Evolutionary conservation across 495 filamentous ascomycete genomes (phyloP).

Genomic region (Xylaria telfairii): DNA sequence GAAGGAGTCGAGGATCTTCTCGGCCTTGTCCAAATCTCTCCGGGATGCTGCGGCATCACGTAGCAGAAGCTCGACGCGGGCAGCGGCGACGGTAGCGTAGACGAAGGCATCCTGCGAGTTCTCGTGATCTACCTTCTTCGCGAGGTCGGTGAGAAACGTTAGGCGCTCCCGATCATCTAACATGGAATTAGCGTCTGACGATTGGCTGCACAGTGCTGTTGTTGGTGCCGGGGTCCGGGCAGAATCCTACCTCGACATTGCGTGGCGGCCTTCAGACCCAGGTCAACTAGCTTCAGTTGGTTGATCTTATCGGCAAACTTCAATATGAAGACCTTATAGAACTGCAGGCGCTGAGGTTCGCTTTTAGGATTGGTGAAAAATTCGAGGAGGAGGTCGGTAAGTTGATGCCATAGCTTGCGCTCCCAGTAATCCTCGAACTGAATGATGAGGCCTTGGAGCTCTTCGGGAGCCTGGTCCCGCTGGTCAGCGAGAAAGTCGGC

Average conservation of each 20-base stretch:
- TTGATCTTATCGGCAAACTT: slow-evolving; percentile 99
- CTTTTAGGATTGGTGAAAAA: slow-evolving; percentile 87
- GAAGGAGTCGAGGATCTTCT: slow-evolving; percentile 86
- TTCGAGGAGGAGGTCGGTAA: slow-evolving; percentile 85
- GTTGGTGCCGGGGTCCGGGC: not conserved
- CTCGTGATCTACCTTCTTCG: slow-evolving; percentile 87
- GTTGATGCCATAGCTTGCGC: slow-evolving; percentile 98
- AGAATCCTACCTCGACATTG: slow-evolving; percentile 77
- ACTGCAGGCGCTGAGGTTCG: slow-evolving; percentile 78
- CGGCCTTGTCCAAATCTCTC: slow-evolving; percentile 84
- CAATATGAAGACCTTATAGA: slow-evolving; percentile 94
- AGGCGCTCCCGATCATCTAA: slow-evolving; percentile 88
- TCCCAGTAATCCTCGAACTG: slow-evolving; percentile 98
- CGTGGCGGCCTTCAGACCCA: slow-evolving; percentile 84
- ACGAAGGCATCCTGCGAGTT: slow-evolving; percentile 96
- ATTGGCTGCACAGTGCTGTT: not conserved
- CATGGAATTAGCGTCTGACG: not conserved
- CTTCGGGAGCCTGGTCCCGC: slow-evolving; percentile 82
- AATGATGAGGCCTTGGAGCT: slow-evolving; percentile 86
- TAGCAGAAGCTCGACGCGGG: slow-evolving; percentile 82
- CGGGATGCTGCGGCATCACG: slow-evolving; percentile 76
- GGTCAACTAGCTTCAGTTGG: slow-evolving; percentile 91
- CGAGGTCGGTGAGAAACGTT: slow-evolving; percentile 81
- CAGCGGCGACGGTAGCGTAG: slow-evolving; percentile 89
- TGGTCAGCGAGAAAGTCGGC: slow-evolving; percentile 89